A percentile compares a stretch with the other conserved stretches of the same genome.
These are phyloP conservation scores for Cucumis sativus DNA, from an alignment of 306 rosid genomes.

Conservation along the genomic window DNA sequence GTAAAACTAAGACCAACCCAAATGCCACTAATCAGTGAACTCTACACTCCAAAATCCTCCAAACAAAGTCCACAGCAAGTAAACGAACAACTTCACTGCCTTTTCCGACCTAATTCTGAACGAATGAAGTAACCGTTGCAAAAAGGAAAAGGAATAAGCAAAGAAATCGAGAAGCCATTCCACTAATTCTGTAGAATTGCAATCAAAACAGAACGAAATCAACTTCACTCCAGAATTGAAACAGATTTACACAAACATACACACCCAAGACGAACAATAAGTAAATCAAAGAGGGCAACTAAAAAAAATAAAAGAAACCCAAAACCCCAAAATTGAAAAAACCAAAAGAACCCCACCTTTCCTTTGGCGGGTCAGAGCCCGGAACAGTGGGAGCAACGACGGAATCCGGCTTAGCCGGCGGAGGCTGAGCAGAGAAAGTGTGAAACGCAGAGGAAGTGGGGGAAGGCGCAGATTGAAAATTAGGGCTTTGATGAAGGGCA, in stretches of 20 bases:
- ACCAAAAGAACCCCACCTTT: conserved; percentile 25
- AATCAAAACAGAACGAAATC: not conserved
- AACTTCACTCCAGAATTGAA: not conserved
- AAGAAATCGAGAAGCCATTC: not conserved
- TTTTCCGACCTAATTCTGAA: not conserved
- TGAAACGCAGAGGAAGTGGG: conserved; percentile 30
- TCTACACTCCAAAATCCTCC: not conserved
- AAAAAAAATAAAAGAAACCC: not conserved
- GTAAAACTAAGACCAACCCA: not conserved
- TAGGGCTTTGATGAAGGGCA: conserved; percentile 55
- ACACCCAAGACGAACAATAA: not conserved
- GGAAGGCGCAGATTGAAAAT: conserved; percentile 23
- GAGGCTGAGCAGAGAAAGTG: conserved; percentile 21
- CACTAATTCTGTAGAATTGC: not conserved
- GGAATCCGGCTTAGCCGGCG: conserved; percentile 16
- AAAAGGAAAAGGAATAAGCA: not conserved
- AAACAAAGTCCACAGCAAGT: not conserved
- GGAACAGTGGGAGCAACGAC: conserved; percentile 8
- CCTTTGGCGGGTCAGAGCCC: conserved; percentile 35
- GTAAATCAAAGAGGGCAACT: not conserved
- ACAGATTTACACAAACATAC: not conserved
- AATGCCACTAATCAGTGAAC: not conserved
- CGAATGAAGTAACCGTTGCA: not conserved
- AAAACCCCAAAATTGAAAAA: not conserved
- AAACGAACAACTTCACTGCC: not conserved